phyloP scores from a whole-genome alignment of 305 asterid species.

The Ajuga reptans region DNA sequence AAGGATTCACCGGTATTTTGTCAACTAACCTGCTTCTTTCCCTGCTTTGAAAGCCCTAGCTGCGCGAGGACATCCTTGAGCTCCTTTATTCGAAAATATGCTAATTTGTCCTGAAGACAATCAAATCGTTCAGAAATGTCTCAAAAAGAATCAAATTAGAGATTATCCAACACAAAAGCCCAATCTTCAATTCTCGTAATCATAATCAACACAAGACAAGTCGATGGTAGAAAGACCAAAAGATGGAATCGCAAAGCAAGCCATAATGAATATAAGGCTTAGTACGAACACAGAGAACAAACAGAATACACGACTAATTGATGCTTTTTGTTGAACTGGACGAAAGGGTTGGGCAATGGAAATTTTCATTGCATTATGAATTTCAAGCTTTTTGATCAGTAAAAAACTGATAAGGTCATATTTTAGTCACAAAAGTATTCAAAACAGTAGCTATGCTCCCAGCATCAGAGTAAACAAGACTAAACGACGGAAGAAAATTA shows the following conservation, averaged over 20 bases:
- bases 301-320: background rate
- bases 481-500: background rate
- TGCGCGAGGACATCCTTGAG: slow-evolving; percentile 87
- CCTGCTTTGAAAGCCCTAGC: slow-evolving; percentile 86
- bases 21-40: slow-evolving; percentile 83
- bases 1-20: background rate
- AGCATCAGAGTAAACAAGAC: background rate
- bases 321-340: background rate
- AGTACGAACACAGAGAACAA: background rate
- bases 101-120: slow-evolving; percentile 62
- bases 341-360: background rate
- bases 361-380: background rate
- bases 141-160: background rate
- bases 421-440: background rate
- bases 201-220: background rate
- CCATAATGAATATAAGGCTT: background rate
- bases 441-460: background rate
- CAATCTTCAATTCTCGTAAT: background rate
- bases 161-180: background rate
- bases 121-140: slow-evolving; percentile 10
- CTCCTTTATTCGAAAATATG: slow-evolving; percentile 88
- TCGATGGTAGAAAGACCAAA: background rate
- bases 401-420: background rate
- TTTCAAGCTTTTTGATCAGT: background rate
- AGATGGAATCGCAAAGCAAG: background rate